These are phyloP conservation scores for Naganishia liquefaciens DNA, from an alignment of 1,284 basidiomycete species.

Conservation along the genomic window DNA sequence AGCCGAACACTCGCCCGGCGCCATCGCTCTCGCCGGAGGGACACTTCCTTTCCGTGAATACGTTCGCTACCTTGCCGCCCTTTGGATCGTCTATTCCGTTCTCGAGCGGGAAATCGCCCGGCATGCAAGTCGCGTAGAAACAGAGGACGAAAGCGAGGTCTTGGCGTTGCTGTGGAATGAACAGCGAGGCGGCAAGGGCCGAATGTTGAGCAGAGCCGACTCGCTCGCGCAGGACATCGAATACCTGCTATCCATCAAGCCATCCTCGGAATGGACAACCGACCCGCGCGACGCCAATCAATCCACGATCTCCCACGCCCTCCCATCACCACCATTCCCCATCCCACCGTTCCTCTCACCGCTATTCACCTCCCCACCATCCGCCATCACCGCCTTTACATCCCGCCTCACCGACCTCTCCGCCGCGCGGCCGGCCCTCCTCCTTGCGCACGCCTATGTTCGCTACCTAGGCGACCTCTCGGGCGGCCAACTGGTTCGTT, in stretches of 20 bases:
- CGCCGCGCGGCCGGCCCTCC: conserved; percentile 58
- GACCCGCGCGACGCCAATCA: background rate
- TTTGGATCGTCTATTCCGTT: conserved; percentile 69
- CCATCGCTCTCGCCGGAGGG: conserved; percentile 64
- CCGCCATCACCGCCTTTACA: conserved; percentile 61
- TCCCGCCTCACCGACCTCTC: conserved; percentile 57
- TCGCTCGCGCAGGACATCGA: conserved; percentile 66
- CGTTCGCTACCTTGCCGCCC: conserved; percentile 68
- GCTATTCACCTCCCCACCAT: conserved; percentile 57
- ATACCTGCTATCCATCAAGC: conserved; percentile 43
- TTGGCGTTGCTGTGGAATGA: conserved; percentile 26
- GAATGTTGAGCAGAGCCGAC: conserved; percentile 26
- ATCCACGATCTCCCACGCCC: background rate
- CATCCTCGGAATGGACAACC: conserved; percentile 45
- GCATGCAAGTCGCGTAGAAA: background rate
- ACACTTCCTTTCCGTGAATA: conserved; percentile 67
- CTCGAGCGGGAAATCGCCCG: conserved; percentile 30
- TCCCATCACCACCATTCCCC: conserved; percentile 58
- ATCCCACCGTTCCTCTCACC: conserved; percentile 51
- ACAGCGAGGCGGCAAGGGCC: conserved; percentile 16
- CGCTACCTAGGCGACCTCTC: conserved; percentile 83
- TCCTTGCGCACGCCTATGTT: conserved; percentile 78
- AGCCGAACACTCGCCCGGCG: conserved; percentile 65
- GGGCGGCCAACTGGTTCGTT: conserved; percentile 74
- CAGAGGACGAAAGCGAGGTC: conserved; percentile 21